A percentile compares a stretch with the other conserved stretches of the same genome.
Conservation (phyloP, 306 rosid genomes). For the Fragaria nilgerrensis region DNA sequence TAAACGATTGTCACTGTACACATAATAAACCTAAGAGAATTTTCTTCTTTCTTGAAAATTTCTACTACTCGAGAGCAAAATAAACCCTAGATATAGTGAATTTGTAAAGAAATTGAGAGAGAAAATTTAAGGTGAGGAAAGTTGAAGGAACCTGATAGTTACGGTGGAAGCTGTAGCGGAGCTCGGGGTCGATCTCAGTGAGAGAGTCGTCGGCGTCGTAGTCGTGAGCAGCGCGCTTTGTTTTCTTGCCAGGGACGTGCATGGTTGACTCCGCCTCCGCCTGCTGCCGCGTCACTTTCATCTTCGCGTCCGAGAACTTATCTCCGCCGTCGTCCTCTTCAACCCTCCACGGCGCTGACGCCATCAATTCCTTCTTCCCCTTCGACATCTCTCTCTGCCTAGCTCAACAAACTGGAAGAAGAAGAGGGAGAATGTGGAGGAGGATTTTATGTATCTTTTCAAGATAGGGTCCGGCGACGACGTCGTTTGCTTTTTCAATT, state of each 20-base stretch:
- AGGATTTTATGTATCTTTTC: too few species aligned
- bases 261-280: constrained; percentile 57
- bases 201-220: constrained; percentile 47
- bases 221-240: constrained; percentile 30
- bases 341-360: constrained; percentile 97
- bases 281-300: constrained; percentile 63
- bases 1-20: too few species aligned
- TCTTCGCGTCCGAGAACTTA: constrained; percentile 63
- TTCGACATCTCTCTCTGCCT: constrained; percentile 27
- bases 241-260: constrained; percentile 77
- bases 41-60: too few species aligned
- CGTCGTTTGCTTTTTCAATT: too few species aligned
- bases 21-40: too few species aligned
- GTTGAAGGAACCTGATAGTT: constrained; percentile 87
- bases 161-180: constrained; percentile 95
- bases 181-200: constrained; percentile 78
- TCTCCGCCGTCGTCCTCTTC: constrained; percentile 37
- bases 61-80: too few species aligned
- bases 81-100: too few species aligned
- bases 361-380: constrained; percentile 62
- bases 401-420: not conserved
- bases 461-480: too few species aligned
- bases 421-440: not conserved
- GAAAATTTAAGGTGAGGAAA: too few species aligned
- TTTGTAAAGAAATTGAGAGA: not conserved